Evolutionary conservation across 371 early-diverging fungal genomes (phyloP).

Genomic region (Syncephalis plumigaleata): DNA sequence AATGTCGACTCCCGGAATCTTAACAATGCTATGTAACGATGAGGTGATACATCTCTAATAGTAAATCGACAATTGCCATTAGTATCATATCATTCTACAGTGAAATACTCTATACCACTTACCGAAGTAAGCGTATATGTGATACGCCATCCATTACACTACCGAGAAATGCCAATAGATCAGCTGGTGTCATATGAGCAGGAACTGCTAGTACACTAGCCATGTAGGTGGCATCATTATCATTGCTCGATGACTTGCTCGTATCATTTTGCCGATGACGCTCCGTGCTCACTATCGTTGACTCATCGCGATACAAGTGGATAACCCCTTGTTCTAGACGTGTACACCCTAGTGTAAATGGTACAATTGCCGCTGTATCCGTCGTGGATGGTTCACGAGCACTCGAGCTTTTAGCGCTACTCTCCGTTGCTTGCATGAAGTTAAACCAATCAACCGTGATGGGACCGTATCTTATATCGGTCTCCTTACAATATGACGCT

Average conservation of each 20-base stretch:
- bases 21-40: conserved; percentile 66
- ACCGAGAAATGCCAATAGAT: conserved; percentile 67
- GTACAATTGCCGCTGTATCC: neutral
- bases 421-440: no score
- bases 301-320: conserved; percentile 5
- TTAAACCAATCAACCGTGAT: no score
- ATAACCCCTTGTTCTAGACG: conserved; percentile 5
- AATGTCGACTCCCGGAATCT: conserved; percentile 37
- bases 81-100: neutral
- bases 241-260: no score
- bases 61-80: conserved; percentile 7
- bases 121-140: conserved; percentile 53
- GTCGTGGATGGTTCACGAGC: no score
- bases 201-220: conserved; percentile 74
- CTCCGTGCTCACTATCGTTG: neutral
- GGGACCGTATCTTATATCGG: no score
- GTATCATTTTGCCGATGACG: neutral
- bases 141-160: conserved; percentile 27
- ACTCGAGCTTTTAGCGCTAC: no score
- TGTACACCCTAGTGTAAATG: conserved; percentile 3
- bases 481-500: no score
- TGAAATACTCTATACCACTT: conserved; percentile 5
- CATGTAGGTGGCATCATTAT: neutral
- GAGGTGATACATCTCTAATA: conserved; percentile 50
- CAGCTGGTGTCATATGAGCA: conserved; percentile 64